Evolutionary conservation across 306 rosid species (phyloP).

Genomic region (Glycine soja): DNA sequence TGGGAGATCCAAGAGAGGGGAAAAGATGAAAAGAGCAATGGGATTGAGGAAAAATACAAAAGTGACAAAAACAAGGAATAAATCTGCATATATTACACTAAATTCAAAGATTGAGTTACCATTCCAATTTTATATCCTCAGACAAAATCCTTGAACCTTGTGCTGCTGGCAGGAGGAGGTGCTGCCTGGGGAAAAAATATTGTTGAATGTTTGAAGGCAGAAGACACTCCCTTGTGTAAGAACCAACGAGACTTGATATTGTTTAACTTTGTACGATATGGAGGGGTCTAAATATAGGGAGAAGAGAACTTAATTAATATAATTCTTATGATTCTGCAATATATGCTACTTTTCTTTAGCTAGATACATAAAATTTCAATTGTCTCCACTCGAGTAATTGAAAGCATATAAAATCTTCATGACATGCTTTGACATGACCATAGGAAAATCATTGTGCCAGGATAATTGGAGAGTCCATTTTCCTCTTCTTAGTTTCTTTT

Average conservation of each 20-base stretch:
- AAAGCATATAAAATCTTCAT: not conserved
- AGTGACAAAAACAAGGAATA: constrained; percentile 49
- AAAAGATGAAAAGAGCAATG: constrained; percentile 44
- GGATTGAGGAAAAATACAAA: constrained; percentile 50
- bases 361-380: not conserved
- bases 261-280: constrained; percentile 24
- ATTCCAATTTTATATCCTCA: constrained; percentile 42
- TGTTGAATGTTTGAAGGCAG: constrained; percentile 49
- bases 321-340: not conserved
- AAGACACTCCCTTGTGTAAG: constrained; percentile 54
- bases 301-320: constrained; percentile 22
- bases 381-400: not conserved
- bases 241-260: constrained; percentile 35
- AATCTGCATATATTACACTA: constrained; percentile 44
- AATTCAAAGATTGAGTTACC: constrained; percentile 58
- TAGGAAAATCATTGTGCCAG: not conserved
- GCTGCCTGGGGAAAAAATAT: constrained; percentile 39
- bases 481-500: not conserved
- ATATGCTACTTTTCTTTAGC: not conserved
- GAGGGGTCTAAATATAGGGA: constrained; percentile 26
- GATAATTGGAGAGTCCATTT: not conserved
- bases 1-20: constrained; percentile 55
- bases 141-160: constrained; percentile 54
- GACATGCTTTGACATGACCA: not conserved
- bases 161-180: constrained; percentile 44